Evolutionary conservation across 257 asterid species (phyloP), one percentile per base, ranked within the genome.

Genomic region (Agastache rugosa): DNA sequence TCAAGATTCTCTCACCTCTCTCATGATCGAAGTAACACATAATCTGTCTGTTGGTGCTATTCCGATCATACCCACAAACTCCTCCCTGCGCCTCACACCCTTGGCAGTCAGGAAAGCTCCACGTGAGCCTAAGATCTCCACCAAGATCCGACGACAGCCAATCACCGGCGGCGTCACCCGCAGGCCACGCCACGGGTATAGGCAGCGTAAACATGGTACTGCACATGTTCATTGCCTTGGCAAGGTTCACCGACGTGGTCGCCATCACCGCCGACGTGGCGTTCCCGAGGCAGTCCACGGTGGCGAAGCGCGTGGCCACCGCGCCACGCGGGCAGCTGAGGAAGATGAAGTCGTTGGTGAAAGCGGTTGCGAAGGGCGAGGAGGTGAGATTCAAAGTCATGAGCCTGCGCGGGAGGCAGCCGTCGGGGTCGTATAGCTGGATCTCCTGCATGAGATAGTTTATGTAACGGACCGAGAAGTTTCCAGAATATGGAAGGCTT

Each of bases 221-320:
- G 44, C 98, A 93, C 60, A n/a, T 29, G 44, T 19, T 78, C 96
- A 86, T 71, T 42, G 69, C 68, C 62, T 17, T 70, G 6, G 73
- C 88, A 9, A 80, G 72, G 35, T 42, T 39, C 66, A 1, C 3
- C 6, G 82, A 83, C 16, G 89, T 42, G 69, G 91, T 85, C 1
- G 96, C 97, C 17, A 85, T 6, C 0, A 82, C 75, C 2, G 86
- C 80, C 5, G 70, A 23, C 0, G 91, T 82, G n/a, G 86, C 75
- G 68, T 88, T 88, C 86, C 96, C 83, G 4, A 92, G 88, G 85
- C 97, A 92, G 53, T 69, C 79, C 29, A 92, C 82, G 62, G 60
- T 45, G 9, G 80, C 61, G 37, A 78, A 69, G 2, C 71, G 71
- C 39, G 25, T 16, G 12, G 31, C 47, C 0, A 55, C 44, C 0